Conservation (phyloP, 768 basidiomycete genomes). For the Pleurotus tuber-regium region DNA sequence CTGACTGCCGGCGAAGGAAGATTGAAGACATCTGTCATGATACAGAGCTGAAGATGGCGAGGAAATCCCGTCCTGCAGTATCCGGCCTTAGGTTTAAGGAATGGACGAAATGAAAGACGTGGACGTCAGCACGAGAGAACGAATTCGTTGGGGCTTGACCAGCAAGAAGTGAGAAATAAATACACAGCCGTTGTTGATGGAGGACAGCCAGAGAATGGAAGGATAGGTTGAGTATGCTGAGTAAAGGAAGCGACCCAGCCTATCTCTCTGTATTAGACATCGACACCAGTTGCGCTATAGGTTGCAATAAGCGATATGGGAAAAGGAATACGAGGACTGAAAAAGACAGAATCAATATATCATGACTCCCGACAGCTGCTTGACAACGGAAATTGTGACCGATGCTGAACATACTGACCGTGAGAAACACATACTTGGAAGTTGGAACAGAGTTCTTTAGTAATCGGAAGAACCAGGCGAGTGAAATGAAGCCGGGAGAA, state of each 20-base stretch:
- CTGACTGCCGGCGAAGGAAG: background rate
- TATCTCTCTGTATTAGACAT: background rate
- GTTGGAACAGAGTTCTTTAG: too few relatives aligned
- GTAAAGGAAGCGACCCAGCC: background rate
- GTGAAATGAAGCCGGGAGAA: too few relatives aligned
- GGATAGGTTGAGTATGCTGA: background rate
- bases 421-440: too few relatives aligned
- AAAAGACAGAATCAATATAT: background rate
- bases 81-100: slow-evolving; percentile 1
- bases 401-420: too few relatives aligned
- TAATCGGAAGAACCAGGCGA: too few relatives aligned
- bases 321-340: background rate
- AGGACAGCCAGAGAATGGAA: background rate
- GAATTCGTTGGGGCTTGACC: background rate
- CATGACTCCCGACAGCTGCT: background rate
- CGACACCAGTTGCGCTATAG: background rate
- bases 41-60: background rate
- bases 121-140: background rate
- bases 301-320: background rate
- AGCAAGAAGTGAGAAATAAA: slow-evolving; percentile 1
- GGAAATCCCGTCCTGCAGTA: slow-evolving; percentile 1
- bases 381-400: too few relatives aligned
- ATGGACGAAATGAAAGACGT: background rate
- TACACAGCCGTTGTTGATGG: slow-evolving; percentile 3
- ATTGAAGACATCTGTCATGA: background rate